Base-by-base conservation (phyloP, 2,329 filamentous ascomycete genomes). In the Fusarium euwallaceae region DNA sequence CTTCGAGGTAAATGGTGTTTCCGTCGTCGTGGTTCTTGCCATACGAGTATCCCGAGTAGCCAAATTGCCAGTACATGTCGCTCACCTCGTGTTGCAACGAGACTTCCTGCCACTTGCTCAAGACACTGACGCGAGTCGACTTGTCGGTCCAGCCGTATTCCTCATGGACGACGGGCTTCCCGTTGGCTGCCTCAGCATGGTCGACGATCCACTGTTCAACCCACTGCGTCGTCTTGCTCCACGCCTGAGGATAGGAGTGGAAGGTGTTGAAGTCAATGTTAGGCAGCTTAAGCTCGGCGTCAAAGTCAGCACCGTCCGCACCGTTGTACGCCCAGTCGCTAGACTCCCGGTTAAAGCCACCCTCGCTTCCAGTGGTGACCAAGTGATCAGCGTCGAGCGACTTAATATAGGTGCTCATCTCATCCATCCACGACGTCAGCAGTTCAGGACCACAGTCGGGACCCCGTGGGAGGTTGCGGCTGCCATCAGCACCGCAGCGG, bases 11-110 rank as follows among this genome's bases (percentile, higher is more conserved):
- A 59, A 90, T 89, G 1, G 88, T 90, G 76, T 90, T 90, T 0
- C 88, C 88, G 63, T 90, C 88, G 51, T 90, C 81, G 61, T 90
- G 81, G 76, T 90, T 90, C 48, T 84, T 83, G 1, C 88, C 88
- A 43, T 88, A 89, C 4, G 87, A 88, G 74, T 85, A 89, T 0
- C 82, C 82, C 6, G 82, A 84, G 72, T 81, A 89, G 0, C 88
- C 88, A 72, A 83, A 89, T 71, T 90, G 88, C 88, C 88, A 90
- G 80, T 85, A 90, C 84, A 89, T 83, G 70, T 89, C 87, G 3
- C 86, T 80, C 78, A 90, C 82, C 72, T 86, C 84, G 75, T 87
- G 83, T 65, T 85, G 80, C 8, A 87, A 72, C 16, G 81, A 83
- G 6, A 87, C 87, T 27, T 82, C 81, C 79, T 90, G 88, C 88